Base-by-base conservation (phyloP, 208 protist genomes). In the Herpetomonas tarakana region DNA sequence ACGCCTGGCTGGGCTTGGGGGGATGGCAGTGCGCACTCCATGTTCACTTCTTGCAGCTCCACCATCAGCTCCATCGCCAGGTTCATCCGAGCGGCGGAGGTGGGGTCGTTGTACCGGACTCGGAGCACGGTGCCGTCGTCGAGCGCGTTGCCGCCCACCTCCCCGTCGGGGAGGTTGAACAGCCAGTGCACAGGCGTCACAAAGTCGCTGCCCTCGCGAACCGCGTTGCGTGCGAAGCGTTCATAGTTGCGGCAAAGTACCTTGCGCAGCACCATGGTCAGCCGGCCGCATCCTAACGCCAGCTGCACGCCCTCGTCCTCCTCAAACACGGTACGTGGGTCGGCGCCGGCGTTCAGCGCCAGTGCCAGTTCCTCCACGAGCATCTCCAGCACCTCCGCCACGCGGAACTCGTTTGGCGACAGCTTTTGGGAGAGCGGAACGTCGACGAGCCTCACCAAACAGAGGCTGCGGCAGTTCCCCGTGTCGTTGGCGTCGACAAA, bases 301-400 rank as follows among this genome's bases (percentile, higher is more conserved):
- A 19, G 16, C 19, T 41, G 24, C 25, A 78, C 21, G n/a, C 58
- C 72, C 12, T 54, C 39, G 18, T 78, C 72, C 9, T 62, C 61
- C 16, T 14, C 45, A 12, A 44, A 47, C 18, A 52, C 61, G 19
- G 26, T 29, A 19, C n/a, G 58, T 9, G 1, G 57, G 29, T 2
- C 22, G 26, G 24, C 44, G 27, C 3, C 49, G 60, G n/a, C 58
- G 41, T 41, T 41, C 3, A 58, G 57, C 21, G 72, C 72, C 26
- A 78, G 67, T 1, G 53, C 16, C 3, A 78, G 62, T 44, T 78
- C 72, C 14, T 78, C 72, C n/a, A 74, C 50, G 14, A 78, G 67
- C 38, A 58, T 58, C 26, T 71, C 47, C 29, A 78, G 41, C 39
- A 60, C 67, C 12, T 78, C 67, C 12, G 72, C 65, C 49, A 64